Evolutionary conservation across 1,139 yeast genomes (phyloP).

Genomic region (Saccharomyces uvarum): DNA sequence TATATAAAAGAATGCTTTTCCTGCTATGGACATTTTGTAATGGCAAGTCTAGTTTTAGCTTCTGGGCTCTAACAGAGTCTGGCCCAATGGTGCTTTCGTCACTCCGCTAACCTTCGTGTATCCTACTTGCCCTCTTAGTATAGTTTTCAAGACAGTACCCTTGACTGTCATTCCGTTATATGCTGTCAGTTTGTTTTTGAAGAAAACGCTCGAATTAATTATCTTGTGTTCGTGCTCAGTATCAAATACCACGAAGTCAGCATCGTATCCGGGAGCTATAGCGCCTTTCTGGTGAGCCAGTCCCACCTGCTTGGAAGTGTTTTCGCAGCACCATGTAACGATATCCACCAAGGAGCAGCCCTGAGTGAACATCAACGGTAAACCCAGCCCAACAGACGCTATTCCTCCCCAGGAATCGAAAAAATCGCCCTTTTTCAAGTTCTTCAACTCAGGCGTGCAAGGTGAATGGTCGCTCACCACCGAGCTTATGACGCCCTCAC

Average conservation of each 20-base stretch:
- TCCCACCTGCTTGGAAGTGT: slow-evolving; percentile 83
- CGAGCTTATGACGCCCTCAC: slow-evolving; percentile 60
- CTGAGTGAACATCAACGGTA: slow-evolving; percentile 72
- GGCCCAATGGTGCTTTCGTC: slow-evolving; percentile 49
- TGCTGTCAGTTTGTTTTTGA: slow-evolving; percentile 83
- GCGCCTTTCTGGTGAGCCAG: slow-evolving; percentile 64
- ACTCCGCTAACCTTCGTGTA: slow-evolving; percentile 55
- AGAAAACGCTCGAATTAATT: slow-evolving; percentile 52
- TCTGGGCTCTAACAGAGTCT: slow-evolving; percentile 48
- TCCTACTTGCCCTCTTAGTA: slow-evolving; percentile 65
- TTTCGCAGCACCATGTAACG: slow-evolving; percentile 68
- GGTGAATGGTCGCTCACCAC: slow-evolving; percentile 95
- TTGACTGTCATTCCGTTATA: slow-evolving; percentile 61
- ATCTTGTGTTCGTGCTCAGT: slow-evolving; percentile 49
- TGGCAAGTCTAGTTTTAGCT: not conserved
- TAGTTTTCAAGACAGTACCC: slow-evolving; percentile 73
- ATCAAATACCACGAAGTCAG: slow-evolving; percentile 79
- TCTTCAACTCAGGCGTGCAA: slow-evolving; percentile 84
- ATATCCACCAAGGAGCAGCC: slow-evolving; percentile 58
- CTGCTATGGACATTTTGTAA: not conserved
- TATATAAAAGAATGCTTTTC: not conserved
- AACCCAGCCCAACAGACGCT: slow-evolving; percentile 83
- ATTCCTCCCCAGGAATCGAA: slow-evolving; percentile 97
- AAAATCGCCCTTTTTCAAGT: slow-evolving; percentile 76
- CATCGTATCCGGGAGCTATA: slow-evolving; percentile 68